Percentiles rank a stretch among this genome's conserved stretches.
phyloP scores from a whole-genome alignment of 345 rosid species.

The Anastatica hierochuntica region DNA sequence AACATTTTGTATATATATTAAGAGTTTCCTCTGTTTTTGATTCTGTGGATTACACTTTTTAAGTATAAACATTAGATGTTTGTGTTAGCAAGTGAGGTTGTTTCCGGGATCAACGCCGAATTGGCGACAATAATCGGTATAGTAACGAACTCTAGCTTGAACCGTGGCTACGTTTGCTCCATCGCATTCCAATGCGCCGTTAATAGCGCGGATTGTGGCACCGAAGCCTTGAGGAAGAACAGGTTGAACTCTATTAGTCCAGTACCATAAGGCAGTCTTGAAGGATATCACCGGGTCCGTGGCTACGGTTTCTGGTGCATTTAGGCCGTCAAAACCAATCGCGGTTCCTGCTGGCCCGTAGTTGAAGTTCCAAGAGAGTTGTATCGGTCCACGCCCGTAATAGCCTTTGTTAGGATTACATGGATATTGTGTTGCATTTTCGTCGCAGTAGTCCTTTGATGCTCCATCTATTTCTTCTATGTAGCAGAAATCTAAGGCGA shows the following conservation, averaged over 20 bases:
- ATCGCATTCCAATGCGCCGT: constrained; percentile 45
- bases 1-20: too few species aligned
- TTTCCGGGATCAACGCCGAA: constrained; percentile 44
- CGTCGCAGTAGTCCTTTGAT: constrained; percentile 36
- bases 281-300: constrained; percentile 44
- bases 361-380: constrained; percentile 59
- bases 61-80: too few species aligned
- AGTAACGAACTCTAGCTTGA: constrained; percentile 36
- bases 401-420: constrained; percentile 47
- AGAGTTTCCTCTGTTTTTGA: too few species aligned
- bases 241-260: constrained; percentile 45
- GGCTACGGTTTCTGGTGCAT: constrained; percentile 51
- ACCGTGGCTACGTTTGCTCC: constrained; percentile 35
- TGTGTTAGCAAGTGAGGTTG: constrained; percentile 54
- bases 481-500: constrained; percentile 53
- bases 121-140: constrained; percentile 38
- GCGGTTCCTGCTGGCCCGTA: constrained; percentile 51
- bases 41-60: too few species aligned
- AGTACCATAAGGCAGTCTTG: constrained; percentile 64
- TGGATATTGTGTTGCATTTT: constrained; percentile 33
- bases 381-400: constrained; percentile 59
- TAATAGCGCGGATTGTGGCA: constrained; percentile 54
- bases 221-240: constrained; percentile 59
- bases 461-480: constrained; percentile 48
- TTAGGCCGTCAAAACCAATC: constrained; percentile 41